These are phyloP conservation scores for Amanita pseudoporphyria DNA, from an alignment of 768 basidiomycete genomes.

Conservation along the genomic window DNA sequence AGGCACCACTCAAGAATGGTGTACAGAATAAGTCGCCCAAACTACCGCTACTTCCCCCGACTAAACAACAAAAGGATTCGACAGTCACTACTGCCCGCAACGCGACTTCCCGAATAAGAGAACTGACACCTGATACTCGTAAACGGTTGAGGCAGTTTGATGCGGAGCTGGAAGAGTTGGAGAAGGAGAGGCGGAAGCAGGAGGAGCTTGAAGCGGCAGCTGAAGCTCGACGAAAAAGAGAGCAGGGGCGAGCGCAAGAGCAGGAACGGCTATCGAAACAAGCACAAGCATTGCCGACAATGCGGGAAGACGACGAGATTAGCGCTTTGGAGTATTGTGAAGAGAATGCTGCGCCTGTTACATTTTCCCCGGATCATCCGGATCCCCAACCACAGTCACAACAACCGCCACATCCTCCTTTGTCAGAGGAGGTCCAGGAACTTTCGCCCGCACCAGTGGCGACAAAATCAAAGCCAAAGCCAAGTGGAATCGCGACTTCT, in stretches of 20 bases:
- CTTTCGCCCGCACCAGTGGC: background rate
- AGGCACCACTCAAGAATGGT: no score
- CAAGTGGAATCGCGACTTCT: no score
- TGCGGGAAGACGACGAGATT: background rate
- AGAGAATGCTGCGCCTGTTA: background rate
- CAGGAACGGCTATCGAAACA: background rate
- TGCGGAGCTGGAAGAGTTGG: background rate
- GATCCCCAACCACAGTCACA: background rate
- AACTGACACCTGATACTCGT: background rate
- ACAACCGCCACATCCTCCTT: background rate
- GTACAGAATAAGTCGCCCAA: no score
- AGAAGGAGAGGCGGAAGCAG: background rate
- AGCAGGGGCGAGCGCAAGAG: background rate
- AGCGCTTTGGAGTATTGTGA: background rate
- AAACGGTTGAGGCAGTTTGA: conserved; percentile 1
- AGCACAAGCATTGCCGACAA: background rate
- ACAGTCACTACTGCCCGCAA: background rate
- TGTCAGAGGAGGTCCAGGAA: background rate
- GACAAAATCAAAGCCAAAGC: background rate
- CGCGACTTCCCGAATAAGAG: background rate
- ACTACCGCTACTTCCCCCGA: background rate
- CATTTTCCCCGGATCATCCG: background rate
- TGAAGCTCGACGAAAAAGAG: no score
- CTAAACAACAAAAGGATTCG: background rate
- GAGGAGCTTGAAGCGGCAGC: background rate